Percentiles rank a stretch among this genome's conserved stretches.
Evolutionary conservation across 768 basidiomycete species (phyloP).

Genomic region (Serendipita vermifera): DNA sequence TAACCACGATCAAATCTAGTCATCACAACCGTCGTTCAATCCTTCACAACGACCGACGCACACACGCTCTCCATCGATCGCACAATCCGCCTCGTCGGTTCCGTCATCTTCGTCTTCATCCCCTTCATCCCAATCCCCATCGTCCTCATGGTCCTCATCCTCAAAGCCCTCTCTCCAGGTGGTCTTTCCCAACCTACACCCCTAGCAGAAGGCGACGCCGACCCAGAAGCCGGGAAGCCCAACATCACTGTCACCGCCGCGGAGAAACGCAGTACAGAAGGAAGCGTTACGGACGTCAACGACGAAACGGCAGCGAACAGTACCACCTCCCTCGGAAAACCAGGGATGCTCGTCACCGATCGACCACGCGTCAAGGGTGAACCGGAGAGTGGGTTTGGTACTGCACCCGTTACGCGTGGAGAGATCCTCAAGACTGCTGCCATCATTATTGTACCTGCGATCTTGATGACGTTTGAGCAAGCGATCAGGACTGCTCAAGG

Average conservation of each 20-base stretch:
- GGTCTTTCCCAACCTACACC: background rate
- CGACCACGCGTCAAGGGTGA: background rate
- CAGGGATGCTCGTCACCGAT: background rate
- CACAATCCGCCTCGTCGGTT: background rate
- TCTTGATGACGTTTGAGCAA: background rate
- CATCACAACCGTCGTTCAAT: conserved; percentile 1
- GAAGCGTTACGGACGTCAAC: background rate
- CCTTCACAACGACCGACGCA: background rate
- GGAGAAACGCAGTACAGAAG: background rate
- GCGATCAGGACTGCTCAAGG: background rate
- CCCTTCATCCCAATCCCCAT: conserved; percentile 4
- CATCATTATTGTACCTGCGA: background rate
- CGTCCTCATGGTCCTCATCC: background rate
- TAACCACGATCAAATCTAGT: background rate
- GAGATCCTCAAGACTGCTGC: conserved; percentile 1
- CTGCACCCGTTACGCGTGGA: background rate
- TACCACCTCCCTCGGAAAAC: background rate
- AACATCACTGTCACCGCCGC: background rate
- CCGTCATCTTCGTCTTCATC: background rate
- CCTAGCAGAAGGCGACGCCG: background rate
- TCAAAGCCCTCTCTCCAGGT: background rate
- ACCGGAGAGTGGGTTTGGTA: conserved; percentile 6
- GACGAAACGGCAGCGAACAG: background rate
- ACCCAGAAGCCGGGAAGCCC: background rate
- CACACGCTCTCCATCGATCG: background rate